Base-by-base conservation (phyloP, 1,139 yeast genomes). In the Taiozyma sp. region DNA sequence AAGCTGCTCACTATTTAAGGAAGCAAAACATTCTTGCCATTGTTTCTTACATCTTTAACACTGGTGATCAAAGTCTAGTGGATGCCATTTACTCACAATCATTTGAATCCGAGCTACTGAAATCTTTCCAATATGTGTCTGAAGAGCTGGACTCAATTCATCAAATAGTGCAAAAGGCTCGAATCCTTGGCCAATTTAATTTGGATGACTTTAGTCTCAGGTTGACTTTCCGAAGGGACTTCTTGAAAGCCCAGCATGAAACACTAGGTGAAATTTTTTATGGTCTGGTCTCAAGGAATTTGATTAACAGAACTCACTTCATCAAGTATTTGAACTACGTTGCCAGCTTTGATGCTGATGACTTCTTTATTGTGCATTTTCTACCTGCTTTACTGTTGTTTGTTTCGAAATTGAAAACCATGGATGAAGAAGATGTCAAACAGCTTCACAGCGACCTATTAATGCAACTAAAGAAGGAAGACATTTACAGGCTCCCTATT, bases 11-110 rank as follows among this genome's bases (percentile, higher is more conserved):
- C 63, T 88, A 82, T 62, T 69, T 80, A 50, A 76, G 97, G 58
- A 76, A 83, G 48, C 85, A 82, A 61, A 85, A 80, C 58, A 81
- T 90, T 22, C 67, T 91, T 46, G 88, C 86, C 59, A 80, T 88
- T 39, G 73, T 84, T 26, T 81, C 88, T 8, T 87, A 76, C 62
- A 68, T 83, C 42, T 66, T 82, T 29, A 62, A 74, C 64, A 53
- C 64, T 64, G 61, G 68, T 57, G 53, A 60, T 52, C 53, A 54
- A 16, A 51, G 62, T 9, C 49, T 72, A 22, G 52, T 61, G 32
- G 55, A 61, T 4, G 14, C 29, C 13, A 24, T 62, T 1, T 53
- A 59, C 55, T 54, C 56, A 28, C 62, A 62, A 2, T 56, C 53
- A 2, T 64, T 78, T 28, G 68, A 71, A 24, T 68, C 68, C 2